Conservation (phyloP, 805 yeast genomes). For the Wickerhamomyces pijperi region DNA sequence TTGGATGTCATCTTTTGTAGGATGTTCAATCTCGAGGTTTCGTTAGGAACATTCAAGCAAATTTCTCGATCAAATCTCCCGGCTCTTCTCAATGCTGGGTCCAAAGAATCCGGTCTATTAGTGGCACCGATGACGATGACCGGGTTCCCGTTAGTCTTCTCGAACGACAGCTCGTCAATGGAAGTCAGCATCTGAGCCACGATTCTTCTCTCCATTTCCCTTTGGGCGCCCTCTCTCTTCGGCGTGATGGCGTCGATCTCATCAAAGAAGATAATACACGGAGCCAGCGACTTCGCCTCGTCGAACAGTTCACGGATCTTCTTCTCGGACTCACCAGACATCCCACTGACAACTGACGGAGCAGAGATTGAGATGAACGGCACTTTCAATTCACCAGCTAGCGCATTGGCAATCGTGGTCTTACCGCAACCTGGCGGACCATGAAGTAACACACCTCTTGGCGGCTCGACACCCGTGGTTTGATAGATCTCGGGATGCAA, state of each 20-base stretch:
- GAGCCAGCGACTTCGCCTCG: conserved; percentile 83
- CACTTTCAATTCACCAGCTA: conserved; percentile 90
- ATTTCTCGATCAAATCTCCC: conserved; percentile 96
- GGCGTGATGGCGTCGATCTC: conserved; percentile 98
- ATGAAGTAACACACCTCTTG: conserved; percentile 85
- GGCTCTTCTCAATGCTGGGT: conserved; percentile 89
- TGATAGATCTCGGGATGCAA: conserved; percentile 85
- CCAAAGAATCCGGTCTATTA: conserved; percentile 90
- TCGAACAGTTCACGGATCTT: conserved; percentile 87
- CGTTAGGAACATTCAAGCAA: conserved; percentile 89
- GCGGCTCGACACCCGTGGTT: conserved; percentile 89
- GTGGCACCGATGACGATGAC: conserved; percentile 95
- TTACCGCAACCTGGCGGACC: conserved; percentile 99
- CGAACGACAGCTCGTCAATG: conserved; percentile 85
- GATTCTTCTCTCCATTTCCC: conserved; percentile 96
- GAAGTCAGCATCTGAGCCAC: conserved; percentile 92
- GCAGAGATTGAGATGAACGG: conserved; percentile 89
- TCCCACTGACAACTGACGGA: conserved; percentile 93
- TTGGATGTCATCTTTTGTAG: conserved; percentile 59
- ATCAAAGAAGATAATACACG: conserved; percentile 87
- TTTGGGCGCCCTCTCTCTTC: conserved; percentile 92
- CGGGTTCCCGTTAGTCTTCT: conserved; percentile 85
- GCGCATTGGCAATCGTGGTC: conserved; percentile 89
- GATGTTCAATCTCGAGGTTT: conserved; percentile 66
- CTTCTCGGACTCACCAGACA: conserved; percentile 98